phyloP scores from a whole-genome alignment of 2,329 filamentous ascomycete species.

The Paraphoma sp. region DNA sequence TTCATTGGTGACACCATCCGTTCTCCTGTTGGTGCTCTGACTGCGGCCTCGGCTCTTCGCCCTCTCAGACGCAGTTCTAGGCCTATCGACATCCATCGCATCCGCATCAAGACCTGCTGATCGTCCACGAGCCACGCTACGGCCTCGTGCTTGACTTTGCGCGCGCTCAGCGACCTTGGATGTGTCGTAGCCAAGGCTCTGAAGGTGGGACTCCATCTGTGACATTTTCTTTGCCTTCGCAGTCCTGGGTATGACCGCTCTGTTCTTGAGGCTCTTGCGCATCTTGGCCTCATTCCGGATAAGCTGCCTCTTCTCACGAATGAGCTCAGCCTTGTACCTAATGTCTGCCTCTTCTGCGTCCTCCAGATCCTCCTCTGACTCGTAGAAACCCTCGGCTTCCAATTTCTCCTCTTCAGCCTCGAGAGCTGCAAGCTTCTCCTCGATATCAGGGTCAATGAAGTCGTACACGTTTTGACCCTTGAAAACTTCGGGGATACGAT shows the following conservation, averaged over 20 bases:
- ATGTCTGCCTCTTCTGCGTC: conserved; percentile 89
- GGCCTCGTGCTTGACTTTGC: conserved; percentile 74
- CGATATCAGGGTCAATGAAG: conserved; percentile 96
- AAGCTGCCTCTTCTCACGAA: conserved; percentile 90
- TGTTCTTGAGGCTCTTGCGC: conserved; percentile 97
- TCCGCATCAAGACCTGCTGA: conserved; percentile 61
- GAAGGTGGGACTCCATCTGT: conserved; percentile 85
- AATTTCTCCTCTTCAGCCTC: conserved; percentile 96
- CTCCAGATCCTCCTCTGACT: conserved; percentile 74
- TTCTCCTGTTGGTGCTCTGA: conserved; percentile 71
- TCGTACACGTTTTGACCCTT: conserved; percentile 98
- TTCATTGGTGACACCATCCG: conserved; percentile 77
- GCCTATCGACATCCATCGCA: conserved; percentile 72
- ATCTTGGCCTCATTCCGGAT: conserved; percentile 95
- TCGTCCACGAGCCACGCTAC: conserved; percentile 69
- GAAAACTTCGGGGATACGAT: conserved; percentile 92
- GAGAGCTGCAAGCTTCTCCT: conserved; percentile 85
- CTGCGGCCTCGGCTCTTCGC: conserved; percentile 76
- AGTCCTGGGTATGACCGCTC: conserved; percentile 87
- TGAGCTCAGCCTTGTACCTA: conserved; percentile 89
- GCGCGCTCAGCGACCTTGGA: conserved; percentile 76
- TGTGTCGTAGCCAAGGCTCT: conserved; percentile 85
- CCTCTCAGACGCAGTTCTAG: conserved; percentile 52
- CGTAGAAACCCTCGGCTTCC: conserved; percentile 91
- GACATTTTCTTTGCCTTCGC: conserved; percentile 81